Conservation (phyloP, 176 grass and related monocot species). For the barley (Hordeum vulgare) region DNA sequence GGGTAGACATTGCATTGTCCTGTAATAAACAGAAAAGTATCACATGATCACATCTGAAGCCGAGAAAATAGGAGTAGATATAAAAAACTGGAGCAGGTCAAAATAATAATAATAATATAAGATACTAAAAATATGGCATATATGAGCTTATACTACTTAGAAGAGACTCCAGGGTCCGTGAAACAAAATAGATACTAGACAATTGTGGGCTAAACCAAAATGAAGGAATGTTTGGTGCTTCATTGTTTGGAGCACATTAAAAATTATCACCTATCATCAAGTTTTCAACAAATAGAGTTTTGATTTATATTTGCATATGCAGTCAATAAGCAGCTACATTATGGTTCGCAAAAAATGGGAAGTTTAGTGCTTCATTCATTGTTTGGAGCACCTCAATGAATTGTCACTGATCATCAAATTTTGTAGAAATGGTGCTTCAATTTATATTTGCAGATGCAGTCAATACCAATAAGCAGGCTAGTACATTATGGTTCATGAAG, state of each 20-base stretch:
- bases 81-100: not conserved
- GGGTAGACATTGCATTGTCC: constrained; percentile 59
- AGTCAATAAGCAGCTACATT: not conserved
- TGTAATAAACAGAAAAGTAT: constrained; percentile 26
- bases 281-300: not conserved
- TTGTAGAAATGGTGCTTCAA: not conserved
- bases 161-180: not conserved
- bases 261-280: not conserved
- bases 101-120: not conserved
- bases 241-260: not conserved
- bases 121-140: not conserved
- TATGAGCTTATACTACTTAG: not conserved
- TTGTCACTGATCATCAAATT: not conserved
- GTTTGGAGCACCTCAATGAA: not conserved
- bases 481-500: not conserved
- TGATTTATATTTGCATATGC: not conserved
- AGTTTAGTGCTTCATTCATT: not conserved
- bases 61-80: not conserved
- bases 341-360: not conserved
- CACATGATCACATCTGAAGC: not conserved
- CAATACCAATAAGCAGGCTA: not conserved
- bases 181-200: not conserved
- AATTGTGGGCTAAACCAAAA: not conserved
- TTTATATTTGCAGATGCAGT: not conserved
- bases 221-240: not conserved